Evolutionary conservation across 495 filamentous ascomycete genomes (phyloP).

Genomic region (Saxispiralis lemnorum): DNA sequence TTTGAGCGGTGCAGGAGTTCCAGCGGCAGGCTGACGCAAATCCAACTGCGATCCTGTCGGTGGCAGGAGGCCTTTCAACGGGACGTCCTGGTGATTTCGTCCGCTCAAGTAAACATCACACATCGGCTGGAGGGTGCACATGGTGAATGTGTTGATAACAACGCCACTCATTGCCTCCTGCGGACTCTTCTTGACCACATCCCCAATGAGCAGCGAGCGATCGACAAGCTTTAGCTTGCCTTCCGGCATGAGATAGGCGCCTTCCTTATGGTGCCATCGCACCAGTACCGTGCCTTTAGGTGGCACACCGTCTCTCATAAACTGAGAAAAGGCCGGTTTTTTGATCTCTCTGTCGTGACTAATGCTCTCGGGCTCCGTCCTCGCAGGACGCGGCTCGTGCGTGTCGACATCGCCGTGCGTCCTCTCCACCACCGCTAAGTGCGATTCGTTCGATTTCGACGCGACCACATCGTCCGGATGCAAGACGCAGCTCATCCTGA

Average conservation of each 20-base stretch:
- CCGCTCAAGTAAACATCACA: not conserved
- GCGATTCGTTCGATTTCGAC: constrained; percentile 13
- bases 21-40: not conserved
- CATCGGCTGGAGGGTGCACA: constrained; percentile 15
- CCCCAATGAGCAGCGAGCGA: constrained; percentile 23
- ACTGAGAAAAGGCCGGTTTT: constrained; percentile 14
- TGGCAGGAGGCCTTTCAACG: constrained; percentile 3
- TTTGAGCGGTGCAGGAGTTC: not conserved
- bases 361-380: constrained; percentile 10
- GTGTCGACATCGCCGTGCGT: constrained; percentile 22
- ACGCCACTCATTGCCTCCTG: constrained; percentile 26
- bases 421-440: constrained; percentile 22
- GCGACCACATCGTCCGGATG: constrained; percentile 19
- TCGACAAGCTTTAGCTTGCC: constrained; percentile 21
- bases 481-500: not conserved
- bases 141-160: constrained; percentile 21
- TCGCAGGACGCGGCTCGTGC: constrained; percentile 19
- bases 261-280: constrained; percentile 16
- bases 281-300: constrained; percentile 23
- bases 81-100: not conserved
- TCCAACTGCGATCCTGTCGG: not conserved
- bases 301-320: constrained; percentile 22
- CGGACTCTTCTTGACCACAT: constrained; percentile 24
- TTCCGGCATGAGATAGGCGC: constrained; percentile 19
- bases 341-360: constrained; percentile 12